These are phyloP conservation scores for Macadamia integrifolia DNA, from an alignment of 164 flowering plant species.

Conservation along the genomic window DNA sequence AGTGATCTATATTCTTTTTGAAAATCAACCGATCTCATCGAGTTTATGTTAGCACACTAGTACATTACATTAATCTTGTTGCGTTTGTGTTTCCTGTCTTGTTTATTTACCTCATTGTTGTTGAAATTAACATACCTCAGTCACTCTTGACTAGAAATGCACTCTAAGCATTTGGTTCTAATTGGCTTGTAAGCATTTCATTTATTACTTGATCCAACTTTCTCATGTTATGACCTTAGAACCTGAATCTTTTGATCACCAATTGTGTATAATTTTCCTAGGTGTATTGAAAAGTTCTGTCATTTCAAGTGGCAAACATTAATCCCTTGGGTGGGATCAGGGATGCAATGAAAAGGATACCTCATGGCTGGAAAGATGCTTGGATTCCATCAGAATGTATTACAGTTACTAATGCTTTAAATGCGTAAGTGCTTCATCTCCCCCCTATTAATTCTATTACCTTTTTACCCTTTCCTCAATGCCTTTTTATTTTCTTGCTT, in stretches of 20 bases:
- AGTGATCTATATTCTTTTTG: too few species aligned
- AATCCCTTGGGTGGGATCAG: slow-evolving; percentile 65
- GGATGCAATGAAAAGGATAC: slow-evolving; percentile 73
- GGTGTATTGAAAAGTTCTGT: neutral
- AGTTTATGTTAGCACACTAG: too few species aligned
- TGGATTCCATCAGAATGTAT: slow-evolving; percentile 79
- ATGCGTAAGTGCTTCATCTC: slow-evolving; percentile 56
- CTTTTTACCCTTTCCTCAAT: neutral
- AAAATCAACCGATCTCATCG: too few species aligned
- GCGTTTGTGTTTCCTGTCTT: too few species aligned
- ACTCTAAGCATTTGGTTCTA: slow-evolving; percentile 84
- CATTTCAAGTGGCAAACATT: slow-evolving; percentile 67
- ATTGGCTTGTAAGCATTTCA: slow-evolving; percentile 79
- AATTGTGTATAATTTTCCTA: neutral
- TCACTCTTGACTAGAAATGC: slow-evolving; percentile 61
- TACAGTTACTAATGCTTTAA: slow-evolving; percentile 57
- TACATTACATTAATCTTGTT: too few species aligned
- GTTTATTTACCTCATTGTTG: too few species aligned
- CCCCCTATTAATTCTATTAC: neutral
- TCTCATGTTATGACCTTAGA: neutral
- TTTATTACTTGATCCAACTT: neutral
- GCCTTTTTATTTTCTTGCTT: neutral
- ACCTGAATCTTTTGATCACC: neutral
- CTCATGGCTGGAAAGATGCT: slow-evolving; percentile 63
- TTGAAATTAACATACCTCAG: neutral